These are phyloP conservation scores for Quercus aquifolioides DNA, from an alignment of 306 rosid genomes.

Conservation along the genomic window DNA sequence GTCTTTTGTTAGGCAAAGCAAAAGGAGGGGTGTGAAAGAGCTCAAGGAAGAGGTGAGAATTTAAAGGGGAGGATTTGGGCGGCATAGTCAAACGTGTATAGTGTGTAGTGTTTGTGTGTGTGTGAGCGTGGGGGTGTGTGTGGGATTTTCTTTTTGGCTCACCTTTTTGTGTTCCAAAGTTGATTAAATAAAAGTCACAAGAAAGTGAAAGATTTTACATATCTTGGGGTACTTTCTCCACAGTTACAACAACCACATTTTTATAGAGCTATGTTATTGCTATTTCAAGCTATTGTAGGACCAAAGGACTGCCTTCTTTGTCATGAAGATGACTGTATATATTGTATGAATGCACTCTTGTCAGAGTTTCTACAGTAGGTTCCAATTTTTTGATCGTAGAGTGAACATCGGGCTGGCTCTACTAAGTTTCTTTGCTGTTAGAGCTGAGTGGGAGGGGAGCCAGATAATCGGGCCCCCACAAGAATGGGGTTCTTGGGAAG, in stretches of 20 bases:
- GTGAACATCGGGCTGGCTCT: constrained; percentile 55
- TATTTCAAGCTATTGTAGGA: constrained; percentile 17
- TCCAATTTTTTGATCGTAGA: constrained; percentile 23
- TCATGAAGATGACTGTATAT: constrained; percentile 19
- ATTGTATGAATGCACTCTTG: constrained; percentile 22
- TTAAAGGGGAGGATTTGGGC: constrained; percentile 47
- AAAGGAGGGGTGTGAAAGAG: constrained; percentile 40
- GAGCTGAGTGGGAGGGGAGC: constrained; percentile 37
- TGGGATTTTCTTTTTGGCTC: background rate
- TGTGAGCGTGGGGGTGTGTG: constrained; percentile 8
- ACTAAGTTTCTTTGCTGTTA: constrained; percentile 29
- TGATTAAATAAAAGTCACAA: background rate
- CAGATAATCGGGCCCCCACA: constrained; percentile 39
- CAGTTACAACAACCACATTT: background rate
- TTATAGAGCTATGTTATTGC: background rate
- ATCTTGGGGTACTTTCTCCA: background rate
- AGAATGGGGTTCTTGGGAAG: constrained; percentile 1
- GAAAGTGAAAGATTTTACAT: background rate
- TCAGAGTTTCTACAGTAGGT: constrained; percentile 18
- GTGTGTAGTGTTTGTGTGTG: constrained; percentile 16
- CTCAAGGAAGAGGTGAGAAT: constrained; percentile 33
- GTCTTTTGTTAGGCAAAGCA: constrained; percentile 27
- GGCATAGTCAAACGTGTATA: constrained; percentile 42
- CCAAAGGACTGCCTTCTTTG: constrained; percentile 4
- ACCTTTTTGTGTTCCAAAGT: constrained; percentile 13